Evolutionary conservation across 306 rosid genomes (phyloP).

Genomic region (Prunus mume): DNA sequence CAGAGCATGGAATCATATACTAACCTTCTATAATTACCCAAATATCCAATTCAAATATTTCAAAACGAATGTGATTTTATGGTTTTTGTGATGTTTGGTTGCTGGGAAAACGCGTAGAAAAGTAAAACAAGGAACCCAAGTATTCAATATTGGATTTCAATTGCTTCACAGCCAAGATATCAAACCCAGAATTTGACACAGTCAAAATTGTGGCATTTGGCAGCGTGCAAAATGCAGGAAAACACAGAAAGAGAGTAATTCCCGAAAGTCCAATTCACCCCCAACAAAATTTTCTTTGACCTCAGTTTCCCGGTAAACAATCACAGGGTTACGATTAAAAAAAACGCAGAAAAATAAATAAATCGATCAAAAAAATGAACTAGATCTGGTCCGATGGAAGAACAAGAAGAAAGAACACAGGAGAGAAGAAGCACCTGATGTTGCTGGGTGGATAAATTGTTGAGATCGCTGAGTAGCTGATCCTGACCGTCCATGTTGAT

Average conservation of each 20-base stretch:
- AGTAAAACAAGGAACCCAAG: not conserved
- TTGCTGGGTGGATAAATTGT: conserved; percentile 7
- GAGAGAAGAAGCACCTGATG: conserved; percentile 34
- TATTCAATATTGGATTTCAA: not conserved
- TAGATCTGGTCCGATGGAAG: not conserved
- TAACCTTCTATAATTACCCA: not conserved
- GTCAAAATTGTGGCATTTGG: not conserved
- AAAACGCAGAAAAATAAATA: not conserved
- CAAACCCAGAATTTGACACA: not conserved
- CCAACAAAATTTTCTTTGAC: not conserved
- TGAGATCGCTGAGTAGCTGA: conserved; percentile 12
- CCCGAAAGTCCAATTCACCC: not conserved
- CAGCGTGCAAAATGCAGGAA: not conserved
- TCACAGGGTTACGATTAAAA: not conserved
- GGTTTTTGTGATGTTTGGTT: not conserved
- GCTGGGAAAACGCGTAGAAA: not conserved
- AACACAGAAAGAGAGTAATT: not conserved
- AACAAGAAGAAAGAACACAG: too few relatives aligned
- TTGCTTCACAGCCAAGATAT: not conserved
- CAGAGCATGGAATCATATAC: not conserved
- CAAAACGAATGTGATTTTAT: too few relatives aligned
- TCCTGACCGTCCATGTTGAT: conserved; percentile 24
- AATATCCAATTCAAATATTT: too few relatives aligned
- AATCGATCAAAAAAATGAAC: not conserved
- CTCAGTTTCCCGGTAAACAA: not conserved